A percentile compares a stretch with the other conserved stretches of the same genome.
Evolutionary conservation across 345 rosid genomes (phyloP).

Genomic region (Durio zibethinus): DNA sequence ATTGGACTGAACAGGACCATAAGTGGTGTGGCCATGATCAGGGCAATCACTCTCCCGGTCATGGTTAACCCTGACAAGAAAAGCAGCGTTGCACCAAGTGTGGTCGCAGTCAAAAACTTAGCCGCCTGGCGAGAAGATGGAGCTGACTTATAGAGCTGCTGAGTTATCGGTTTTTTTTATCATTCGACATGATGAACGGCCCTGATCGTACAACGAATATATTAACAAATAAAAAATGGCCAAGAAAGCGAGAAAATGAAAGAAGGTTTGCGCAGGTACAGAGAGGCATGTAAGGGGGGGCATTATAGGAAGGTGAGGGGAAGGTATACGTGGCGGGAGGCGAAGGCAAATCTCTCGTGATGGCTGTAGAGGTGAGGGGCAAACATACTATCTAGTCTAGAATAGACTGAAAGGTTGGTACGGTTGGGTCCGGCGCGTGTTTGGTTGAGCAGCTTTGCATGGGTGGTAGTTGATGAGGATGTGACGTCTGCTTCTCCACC

Average conservation of each 20-base stretch:
- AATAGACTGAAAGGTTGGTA: background rate
- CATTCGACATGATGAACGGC: constrained; percentile 19
- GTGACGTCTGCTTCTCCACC: constrained; percentile 7
- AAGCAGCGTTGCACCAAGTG: constrained; percentile 36
- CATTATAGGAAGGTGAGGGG: background rate
- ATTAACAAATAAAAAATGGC: background rate
- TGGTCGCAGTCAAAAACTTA: constrained; percentile 50
- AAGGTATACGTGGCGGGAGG: constrained; percentile 2
- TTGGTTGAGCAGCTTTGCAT: constrained; percentile 19
- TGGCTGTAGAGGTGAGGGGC: background rate
- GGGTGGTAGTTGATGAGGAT: background rate
- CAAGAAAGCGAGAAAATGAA: no score
- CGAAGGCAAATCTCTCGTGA: background rate
- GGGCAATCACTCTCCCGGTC: constrained; percentile 48
- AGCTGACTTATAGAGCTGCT: constrained; percentile 21
- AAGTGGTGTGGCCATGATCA: constrained; percentile 53
- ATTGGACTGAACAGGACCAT: constrained; percentile 62
- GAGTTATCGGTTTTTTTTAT: constrained; percentile 26
- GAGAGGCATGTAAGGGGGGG: no score
- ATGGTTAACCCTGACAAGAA: constrained; percentile 50
- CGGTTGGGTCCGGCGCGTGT: constrained; percentile 16
- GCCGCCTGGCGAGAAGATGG: constrained; percentile 36
- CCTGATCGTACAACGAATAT: background rate
- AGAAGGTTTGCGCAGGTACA: no score
- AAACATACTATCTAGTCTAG: background rate